Percentiles rank a stretch among this genome's conserved stretches.
These are phyloP conservation scores for Solanum chilense DNA, from an alignment of 257 asterid species.

Conservation along the genomic window DNA sequence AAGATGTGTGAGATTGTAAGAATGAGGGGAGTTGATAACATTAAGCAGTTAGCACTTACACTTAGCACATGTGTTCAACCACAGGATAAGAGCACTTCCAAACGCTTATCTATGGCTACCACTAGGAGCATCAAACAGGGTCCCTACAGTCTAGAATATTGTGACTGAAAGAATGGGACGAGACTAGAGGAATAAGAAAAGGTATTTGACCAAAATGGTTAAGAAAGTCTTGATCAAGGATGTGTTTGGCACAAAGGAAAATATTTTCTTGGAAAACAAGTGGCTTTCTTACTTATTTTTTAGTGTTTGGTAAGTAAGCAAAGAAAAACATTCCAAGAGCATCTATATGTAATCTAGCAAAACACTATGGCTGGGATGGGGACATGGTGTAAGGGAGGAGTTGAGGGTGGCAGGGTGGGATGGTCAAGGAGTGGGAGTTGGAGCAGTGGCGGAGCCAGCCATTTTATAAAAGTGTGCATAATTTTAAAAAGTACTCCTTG, in stretches of 20 bases:
- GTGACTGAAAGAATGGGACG: not conserved
- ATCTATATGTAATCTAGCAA: not conserved
- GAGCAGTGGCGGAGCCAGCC: too few relatives aligned
- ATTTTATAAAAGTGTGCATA: too few relatives aligned
- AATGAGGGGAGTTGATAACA: not conserved
- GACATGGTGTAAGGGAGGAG: not conserved
- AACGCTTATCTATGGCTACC: not conserved
- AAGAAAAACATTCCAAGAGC: too few relatives aligned
- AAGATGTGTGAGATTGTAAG: not conserved
- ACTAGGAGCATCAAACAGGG: not conserved
- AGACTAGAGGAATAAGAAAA: not conserved
- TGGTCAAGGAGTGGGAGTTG: not conserved
- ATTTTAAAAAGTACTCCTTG: too few relatives aligned
- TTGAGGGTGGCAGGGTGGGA: not conserved
- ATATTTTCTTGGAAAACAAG: not conserved
- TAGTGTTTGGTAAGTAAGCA: not conserved
- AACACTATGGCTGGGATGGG: not conserved
- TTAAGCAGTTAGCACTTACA: not conserved
- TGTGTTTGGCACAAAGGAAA: not conserved
- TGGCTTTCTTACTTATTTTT: not conserved
- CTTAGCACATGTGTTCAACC: not conserved
- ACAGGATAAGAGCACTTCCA: not conserved
- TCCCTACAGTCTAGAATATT: not conserved
- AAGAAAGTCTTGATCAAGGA: not conserved
- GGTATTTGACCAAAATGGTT: not conserved